Evolutionary conservation across 352 stramenopile genomes (phyloP).

Genomic region (Phytophthora meadii): DNA sequence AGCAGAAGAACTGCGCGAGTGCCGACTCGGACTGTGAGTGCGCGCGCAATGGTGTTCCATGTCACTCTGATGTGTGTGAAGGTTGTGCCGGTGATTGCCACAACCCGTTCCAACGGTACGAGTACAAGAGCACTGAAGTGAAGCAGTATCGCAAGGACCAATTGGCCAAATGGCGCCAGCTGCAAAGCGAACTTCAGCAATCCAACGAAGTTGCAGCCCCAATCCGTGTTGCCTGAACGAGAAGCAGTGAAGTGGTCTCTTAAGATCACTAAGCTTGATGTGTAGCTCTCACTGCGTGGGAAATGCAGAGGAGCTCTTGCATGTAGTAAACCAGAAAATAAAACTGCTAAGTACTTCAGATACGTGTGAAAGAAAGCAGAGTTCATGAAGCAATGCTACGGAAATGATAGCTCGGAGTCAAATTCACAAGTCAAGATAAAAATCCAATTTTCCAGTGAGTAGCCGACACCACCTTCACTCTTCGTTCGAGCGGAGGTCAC

Average conservation of each 20-base stretch:
- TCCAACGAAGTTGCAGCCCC: constrained; percentile 23
- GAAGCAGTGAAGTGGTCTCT: background rate
- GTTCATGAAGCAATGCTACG: too few relatives aligned
- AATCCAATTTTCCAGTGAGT: constrained; percentile 35
- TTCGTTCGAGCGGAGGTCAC: constrained; percentile 29
- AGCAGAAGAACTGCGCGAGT: constrained; percentile 82
- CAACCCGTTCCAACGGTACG: constrained; percentile 76
- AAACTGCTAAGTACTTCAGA: background rate
- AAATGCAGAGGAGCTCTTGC: constrained; percentile 3
- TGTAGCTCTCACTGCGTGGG: constrained; percentile 12
- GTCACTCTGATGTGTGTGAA: constrained; percentile 77
- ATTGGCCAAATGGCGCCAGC: constrained; percentile 65
- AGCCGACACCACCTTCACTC: constrained; percentile 25
- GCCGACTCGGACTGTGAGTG: constrained; percentile 73
- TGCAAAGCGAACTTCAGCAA: constrained; percentile 25
- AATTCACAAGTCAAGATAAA: constrained; percentile 33
- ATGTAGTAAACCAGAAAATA: constrained; percentile 15
- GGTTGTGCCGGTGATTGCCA: constrained; percentile 76
- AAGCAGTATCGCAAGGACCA: constrained; percentile 75
- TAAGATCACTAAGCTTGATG: constrained; percentile 11
- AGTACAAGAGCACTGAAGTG: constrained; percentile 78
- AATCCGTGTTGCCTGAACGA: constrained; percentile 44
- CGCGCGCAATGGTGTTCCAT: constrained; percentile 73
- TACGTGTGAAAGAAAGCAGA: too few relatives aligned
- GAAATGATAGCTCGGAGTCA: background rate